Conservation (phyloP, 2,329 filamentous ascomycete species). For the Alternaria dauci region DNA sequence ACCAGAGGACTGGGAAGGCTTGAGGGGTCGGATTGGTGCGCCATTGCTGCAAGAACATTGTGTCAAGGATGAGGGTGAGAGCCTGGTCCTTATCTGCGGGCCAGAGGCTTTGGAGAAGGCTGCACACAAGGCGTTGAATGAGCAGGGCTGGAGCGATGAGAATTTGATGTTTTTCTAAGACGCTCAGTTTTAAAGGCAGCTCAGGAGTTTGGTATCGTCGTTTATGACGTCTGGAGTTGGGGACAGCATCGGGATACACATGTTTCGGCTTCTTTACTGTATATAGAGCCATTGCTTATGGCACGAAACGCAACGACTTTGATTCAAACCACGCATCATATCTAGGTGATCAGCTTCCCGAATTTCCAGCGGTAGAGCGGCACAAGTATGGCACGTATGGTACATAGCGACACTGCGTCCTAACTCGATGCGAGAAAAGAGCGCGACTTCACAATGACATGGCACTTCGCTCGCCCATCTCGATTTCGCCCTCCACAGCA, state of each 20-base stretch:
- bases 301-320: not conserved
- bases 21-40: constrained; percentile 71
- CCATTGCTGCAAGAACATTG: constrained; percentile 68
- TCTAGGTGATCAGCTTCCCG: too few species aligned
- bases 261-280: not conserved
- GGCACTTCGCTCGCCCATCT: not conserved
- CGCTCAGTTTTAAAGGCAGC: not conserved
- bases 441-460: not conserved
- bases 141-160: constrained; percentile 74
- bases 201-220: not conserved
- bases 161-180: constrained; percentile 77
- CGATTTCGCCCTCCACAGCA: not conserved
- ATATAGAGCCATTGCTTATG: not conserved
- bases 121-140: constrained; percentile 64
- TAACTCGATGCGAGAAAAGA: too few species aligned
- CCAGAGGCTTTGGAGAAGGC: constrained; percentile 77
- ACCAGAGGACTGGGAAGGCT: constrained; percentile 70
- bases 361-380: too few species aligned
- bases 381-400: too few species aligned
- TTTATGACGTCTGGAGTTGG: not conserved
- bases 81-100: constrained; percentile 79
- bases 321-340: not conserved
- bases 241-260: not conserved
- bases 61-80: constrained; percentile 58
- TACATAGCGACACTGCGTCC: too few species aligned